These are phyloP conservation scores for Aureobasidium sp. DNA, from an alignment of 2,329 filamentous ascomycete genomes.

Conservation along the genomic window DNA sequence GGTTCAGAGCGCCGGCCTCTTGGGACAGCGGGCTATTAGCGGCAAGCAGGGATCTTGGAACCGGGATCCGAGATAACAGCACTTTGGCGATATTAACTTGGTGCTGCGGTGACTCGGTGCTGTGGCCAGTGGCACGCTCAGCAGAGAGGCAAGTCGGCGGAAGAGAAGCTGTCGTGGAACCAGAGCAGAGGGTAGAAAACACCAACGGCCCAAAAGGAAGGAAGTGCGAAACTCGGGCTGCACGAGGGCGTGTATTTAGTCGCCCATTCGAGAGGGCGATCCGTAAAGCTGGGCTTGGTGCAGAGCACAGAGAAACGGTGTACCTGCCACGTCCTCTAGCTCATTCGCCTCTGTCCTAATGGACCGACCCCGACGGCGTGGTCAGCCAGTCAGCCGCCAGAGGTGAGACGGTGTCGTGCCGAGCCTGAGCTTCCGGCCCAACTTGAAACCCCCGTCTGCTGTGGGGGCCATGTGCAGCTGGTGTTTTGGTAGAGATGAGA, in stretches of 20 bases:
- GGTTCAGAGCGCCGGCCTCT: constrained; percentile 13
- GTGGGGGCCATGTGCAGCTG: constrained; percentile 11
- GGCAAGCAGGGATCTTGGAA: constrained; percentile 16
- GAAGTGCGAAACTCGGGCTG: constrained; percentile 9
- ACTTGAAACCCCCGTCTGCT: constrained; percentile 15
- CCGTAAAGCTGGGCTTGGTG: constrained; percentile 14
- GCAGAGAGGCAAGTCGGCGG: background rate
- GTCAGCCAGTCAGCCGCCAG: constrained; percentile 16
- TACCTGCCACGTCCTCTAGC: constrained; percentile 15
- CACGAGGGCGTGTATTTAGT: constrained; percentile 18
- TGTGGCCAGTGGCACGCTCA: background rate
- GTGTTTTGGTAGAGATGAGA: background rate
- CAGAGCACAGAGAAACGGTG: constrained; percentile 14
- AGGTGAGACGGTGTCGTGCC: constrained; percentile 15
- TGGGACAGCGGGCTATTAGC: constrained; percentile 15
- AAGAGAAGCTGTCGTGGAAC: constrained; percentile 1
- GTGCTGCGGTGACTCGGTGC: constrained; percentile 1
- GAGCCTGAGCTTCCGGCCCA: constrained; percentile 15
- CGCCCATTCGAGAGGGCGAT: constrained; percentile 19
- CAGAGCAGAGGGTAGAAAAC: background rate
- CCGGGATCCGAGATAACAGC: constrained; percentile 13
- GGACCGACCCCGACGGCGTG: constrained; percentile 9
- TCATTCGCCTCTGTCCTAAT: constrained; percentile 7
- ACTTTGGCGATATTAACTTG: constrained; percentile 5
- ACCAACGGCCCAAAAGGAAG: background rate